A percentile compares a stretch with the other conserved stretches of the same genome.
These are phyloP conservation scores for Acacia pycnantha DNA, from an alignment of 331 rosid species.

Conservation along the genomic window DNA sequence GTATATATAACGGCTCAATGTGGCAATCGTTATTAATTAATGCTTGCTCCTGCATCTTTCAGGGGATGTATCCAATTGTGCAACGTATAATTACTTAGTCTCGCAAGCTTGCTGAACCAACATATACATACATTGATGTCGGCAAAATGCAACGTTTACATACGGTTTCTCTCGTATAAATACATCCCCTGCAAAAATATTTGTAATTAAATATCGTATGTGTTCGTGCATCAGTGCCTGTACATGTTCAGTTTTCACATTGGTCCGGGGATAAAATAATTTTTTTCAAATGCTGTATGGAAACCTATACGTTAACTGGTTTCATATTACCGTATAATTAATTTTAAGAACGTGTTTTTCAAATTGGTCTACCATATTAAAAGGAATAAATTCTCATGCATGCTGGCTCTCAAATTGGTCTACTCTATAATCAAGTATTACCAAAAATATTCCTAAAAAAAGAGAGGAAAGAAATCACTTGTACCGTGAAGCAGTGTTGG, in stretches of 20 bases:
- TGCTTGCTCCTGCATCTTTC: conserved; percentile 22
- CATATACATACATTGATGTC: neutral
- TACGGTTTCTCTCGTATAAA: too few species aligned
- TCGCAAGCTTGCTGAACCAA: neutral
- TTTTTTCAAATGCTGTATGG: neutral
- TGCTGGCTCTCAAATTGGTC: neutral
- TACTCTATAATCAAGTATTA: neutral
- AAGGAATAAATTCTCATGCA: neutral
- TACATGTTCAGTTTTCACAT: neutral
- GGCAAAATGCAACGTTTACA: conserved; percentile 2
- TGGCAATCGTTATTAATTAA: conserved; percentile 27
- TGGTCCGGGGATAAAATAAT: neutral
- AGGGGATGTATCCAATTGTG: neutral
- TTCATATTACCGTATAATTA: neutral
- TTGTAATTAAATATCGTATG: neutral
- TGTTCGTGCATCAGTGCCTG: neutral
- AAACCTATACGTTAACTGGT: neutral
- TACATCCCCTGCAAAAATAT: neutral
- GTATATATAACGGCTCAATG: conserved; percentile 14
- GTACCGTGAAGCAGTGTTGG: neutral
- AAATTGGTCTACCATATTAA: neutral
- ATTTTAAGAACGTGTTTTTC: neutral
- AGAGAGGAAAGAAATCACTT: neutral
- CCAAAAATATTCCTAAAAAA: neutral
- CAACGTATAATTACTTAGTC: neutral